Conservation (phyloP, 257 asterid genomes). For the Leonotis leonurus region DNA sequence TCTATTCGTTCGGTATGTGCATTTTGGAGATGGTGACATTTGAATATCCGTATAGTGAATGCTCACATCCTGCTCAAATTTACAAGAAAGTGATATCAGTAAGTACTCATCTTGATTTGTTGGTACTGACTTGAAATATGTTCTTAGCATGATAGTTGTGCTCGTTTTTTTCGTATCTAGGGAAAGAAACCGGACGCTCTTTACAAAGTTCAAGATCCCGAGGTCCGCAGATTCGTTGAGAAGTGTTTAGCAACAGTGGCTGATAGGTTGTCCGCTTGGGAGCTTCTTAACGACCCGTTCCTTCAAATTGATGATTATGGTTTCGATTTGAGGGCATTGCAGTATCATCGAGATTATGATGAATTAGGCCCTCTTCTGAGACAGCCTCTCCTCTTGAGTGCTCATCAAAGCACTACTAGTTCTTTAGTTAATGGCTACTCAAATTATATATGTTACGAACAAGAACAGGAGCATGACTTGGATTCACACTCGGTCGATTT, state of each 20-base stretch:
- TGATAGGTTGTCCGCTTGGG: conserved; percentile 72
- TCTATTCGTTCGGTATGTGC: conserved; percentile 87
- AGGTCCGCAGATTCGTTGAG: conserved; percentile 76
- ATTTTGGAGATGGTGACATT: conserved; percentile 83
- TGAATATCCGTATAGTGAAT: conserved; percentile 85
- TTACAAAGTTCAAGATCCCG: conserved; percentile 68
- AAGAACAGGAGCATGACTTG: conserved; percentile 37
- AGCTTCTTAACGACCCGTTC: conserved; percentile 80
- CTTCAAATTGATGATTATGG: conserved; percentile 57
- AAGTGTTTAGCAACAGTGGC: conserved; percentile 76
- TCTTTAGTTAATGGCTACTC: conserved; percentile 50
- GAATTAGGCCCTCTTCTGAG: conserved; percentile 35
- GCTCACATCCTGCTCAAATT: conserved; percentile 84
- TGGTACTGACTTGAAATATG: background rate
- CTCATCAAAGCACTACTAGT: conserved; percentile 33
- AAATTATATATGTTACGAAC: conserved; percentile 39
- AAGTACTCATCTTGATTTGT: conserved; percentile 21
- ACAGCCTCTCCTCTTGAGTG: conserved; percentile 46
- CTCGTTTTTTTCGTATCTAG: conserved; percentile 26
- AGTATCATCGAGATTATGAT: conserved; percentile 35
- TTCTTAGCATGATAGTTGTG: background rate
- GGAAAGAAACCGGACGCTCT: conserved; percentile 83
- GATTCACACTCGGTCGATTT: conserved; percentile 37
- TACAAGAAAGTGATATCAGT: conserved; percentile 83
- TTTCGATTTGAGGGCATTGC: conserved; percentile 36